Evolutionary conservation across 2,329 filamentous ascomycete genomes (phyloP).

Genomic region (Paecilomyces fulvus): DNA sequence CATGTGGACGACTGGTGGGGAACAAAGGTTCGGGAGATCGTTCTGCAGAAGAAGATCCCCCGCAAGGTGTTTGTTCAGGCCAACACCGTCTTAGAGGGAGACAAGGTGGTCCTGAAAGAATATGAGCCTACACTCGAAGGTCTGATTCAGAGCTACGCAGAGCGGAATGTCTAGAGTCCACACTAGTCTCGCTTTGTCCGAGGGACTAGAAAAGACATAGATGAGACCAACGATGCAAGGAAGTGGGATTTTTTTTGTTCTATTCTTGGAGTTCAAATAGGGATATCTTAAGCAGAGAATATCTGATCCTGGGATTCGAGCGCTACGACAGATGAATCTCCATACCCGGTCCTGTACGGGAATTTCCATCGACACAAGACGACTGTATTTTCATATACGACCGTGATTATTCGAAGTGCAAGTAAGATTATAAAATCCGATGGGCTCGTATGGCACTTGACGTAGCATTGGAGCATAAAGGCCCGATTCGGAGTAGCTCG

Average conservation of each 20-base stretch:
- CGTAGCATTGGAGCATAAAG: not conserved
- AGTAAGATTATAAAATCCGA: not conserved
- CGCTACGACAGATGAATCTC: too few species aligned
- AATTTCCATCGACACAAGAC: too few species aligned
- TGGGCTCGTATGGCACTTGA: not conserved
- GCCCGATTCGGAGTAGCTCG: not conserved
- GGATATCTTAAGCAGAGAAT: too few species aligned
- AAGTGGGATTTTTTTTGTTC: too few species aligned
- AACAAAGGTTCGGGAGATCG: constrained; percentile 59
- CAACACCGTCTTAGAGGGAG: constrained; percentile 66
- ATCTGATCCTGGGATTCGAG: too few species aligned
- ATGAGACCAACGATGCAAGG: not conserved
- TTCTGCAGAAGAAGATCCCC: constrained; percentile 51
- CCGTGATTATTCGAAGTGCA: too few species aligned
- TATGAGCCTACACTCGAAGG: constrained; percentile 75
- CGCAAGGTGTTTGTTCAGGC: constrained; percentile 83
- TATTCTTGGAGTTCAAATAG: too few species aligned
- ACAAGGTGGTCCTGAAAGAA: constrained; percentile 69
- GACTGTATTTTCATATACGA: too few species aligned
- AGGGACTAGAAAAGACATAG: not conserved
- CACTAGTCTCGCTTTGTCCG: not conserved
- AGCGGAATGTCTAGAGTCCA: constrained; percentile 38
- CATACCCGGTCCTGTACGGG: too few species aligned
- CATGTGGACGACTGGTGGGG: constrained; percentile 79
- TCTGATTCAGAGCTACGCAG: constrained; percentile 74